phyloP scores from a whole-genome alignment of 371 early-diverging fungal species.

The Mucor irregularis region DNA sequence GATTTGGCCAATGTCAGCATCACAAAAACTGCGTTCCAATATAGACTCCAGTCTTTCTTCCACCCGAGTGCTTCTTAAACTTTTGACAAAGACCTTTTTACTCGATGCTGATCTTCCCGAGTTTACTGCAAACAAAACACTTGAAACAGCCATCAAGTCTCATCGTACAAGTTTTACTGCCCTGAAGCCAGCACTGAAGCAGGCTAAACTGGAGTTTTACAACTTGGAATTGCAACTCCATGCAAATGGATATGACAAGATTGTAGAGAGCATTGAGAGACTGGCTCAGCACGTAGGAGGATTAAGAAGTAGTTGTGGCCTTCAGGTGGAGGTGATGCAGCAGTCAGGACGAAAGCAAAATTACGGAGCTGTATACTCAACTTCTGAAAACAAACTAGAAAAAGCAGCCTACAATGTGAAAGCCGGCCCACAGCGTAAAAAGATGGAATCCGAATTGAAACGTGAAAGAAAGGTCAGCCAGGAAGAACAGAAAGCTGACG shows the following conservation, averaged over 20 bases:
- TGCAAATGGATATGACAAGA: constrained; percentile 35
- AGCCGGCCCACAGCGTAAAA: constrained; percentile 24
- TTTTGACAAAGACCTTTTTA: constrained; percentile 67
- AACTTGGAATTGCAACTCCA: constrained; percentile 51
- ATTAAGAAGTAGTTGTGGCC: constrained; percentile 61
- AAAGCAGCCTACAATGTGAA: constrained; percentile 13
- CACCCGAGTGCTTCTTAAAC: constrained; percentile 50
- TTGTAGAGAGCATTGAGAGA: constrained; percentile 54
- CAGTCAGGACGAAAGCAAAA: constrained; percentile 2
- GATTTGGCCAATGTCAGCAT: constrained; percentile 63
- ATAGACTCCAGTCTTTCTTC: constrained; percentile 24
- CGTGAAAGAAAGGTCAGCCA: constrained; percentile 1
- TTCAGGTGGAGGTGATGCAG: constrained; percentile 59
- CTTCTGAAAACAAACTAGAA: neutral
- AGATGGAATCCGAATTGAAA: constrained; percentile 24
- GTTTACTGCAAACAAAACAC: constrained; percentile 44
- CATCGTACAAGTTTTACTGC: constrained; percentile 67
- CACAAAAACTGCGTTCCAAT: constrained; percentile 53
- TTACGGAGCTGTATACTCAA: neutral
- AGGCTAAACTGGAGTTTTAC: constrained; percentile 64
- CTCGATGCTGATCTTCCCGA: constrained; percentile 59
- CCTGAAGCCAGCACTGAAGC: constrained; percentile 55
- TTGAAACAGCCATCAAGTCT: constrained; percentile 53
- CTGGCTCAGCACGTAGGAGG: constrained; percentile 68
- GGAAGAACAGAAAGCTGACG: neutral